These are phyloP conservation scores for Sclerotinia trifoliorum DNA, from an alignment of 2,329 filamentous ascomycete species.

Conservation along the genomic window DNA sequence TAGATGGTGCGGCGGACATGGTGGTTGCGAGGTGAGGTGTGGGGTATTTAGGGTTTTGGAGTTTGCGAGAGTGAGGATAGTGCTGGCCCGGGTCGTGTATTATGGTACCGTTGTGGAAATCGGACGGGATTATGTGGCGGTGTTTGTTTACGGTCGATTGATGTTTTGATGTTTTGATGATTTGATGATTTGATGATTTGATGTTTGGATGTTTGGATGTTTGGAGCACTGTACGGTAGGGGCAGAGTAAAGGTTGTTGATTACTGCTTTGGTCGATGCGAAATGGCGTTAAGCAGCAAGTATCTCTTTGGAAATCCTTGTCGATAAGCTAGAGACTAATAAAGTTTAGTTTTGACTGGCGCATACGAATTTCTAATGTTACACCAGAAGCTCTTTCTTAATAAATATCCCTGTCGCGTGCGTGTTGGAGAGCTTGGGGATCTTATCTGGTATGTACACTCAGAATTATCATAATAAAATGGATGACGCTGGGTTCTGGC, in stretches of 20 bases:
- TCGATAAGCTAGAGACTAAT: not conserved
- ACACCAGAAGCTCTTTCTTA: not conserved
- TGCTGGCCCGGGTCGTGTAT: not conserved
- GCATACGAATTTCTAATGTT: too few species aligned
- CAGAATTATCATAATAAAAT: too few species aligned
- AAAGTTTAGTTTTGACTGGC: not conserved
- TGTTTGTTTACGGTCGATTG: not conserved
- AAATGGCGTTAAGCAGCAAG: not conserved
- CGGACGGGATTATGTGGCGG: not conserved
- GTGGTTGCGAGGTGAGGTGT: not conserved
- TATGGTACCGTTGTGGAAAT: not conserved
- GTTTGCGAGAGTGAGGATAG: not conserved
- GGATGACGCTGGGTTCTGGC: not conserved
- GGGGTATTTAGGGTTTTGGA: not conserved
- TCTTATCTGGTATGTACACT: too few species aligned
- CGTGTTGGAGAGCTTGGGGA: too few species aligned
- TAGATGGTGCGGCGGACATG: conserved; percentile 40
- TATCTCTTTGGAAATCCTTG: not conserved
- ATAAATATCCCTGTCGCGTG: not conserved
- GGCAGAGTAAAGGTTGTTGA: not conserved
- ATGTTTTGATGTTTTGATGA: not conserved
- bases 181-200: too few species aligned
- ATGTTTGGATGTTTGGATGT: too few species aligned
- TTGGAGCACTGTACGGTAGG: not conserved
- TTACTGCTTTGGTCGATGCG: not conserved